Conservation (phyloP, 2,329 filamentous ascomycete genomes). For the Phoma sp. region DNA sequence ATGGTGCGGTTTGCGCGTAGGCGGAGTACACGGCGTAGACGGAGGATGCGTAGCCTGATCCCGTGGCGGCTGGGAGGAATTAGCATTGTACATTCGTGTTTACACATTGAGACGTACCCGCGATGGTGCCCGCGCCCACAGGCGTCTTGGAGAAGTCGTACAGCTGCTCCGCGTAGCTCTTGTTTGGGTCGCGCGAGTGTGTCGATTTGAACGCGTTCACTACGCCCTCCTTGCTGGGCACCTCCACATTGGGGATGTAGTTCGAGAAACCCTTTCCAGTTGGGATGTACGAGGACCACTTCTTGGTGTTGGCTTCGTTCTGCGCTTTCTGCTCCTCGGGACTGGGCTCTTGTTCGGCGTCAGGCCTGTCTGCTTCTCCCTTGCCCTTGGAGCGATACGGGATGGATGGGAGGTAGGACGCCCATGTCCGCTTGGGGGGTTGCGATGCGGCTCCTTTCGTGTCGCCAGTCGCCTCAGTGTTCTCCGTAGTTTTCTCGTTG, state of each 20-base stretch:
- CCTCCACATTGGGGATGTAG: constrained; percentile 53
- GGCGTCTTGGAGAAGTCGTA: constrained; percentile 60
- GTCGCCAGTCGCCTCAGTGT: constrained; percentile 7
- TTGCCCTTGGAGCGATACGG: constrained; percentile 43
- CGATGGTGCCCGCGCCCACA: constrained; percentile 56
- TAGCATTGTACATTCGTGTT: not conserved
- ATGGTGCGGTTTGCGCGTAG: constrained; percentile 48
- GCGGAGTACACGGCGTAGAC: constrained; percentile 59
- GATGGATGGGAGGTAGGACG: constrained; percentile 50
- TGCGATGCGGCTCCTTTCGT: constrained; percentile 23
- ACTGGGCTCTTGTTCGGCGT: constrained; percentile 30
- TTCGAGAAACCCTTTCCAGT: constrained; percentile 57
- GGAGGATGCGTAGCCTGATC: constrained; percentile 56
- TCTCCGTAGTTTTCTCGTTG: constrained; percentile 28
- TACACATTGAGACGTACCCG: constrained; percentile 38
- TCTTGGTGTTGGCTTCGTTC: constrained; percentile 47
- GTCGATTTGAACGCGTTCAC: constrained; percentile 55
- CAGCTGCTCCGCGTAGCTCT: constrained; percentile 58
- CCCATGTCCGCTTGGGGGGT: constrained; percentile 46
- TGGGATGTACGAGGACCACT: constrained; percentile 58
- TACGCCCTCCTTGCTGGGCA: constrained; percentile 49
- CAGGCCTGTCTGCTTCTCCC: constrained; percentile 23
- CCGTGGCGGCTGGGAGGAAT: constrained; percentile 51
- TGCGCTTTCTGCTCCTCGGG: constrained; percentile 41
- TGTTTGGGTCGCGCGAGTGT: constrained; percentile 56